Evolutionary conservation across 164 flowering plant species (phyloP).

Genomic region (Euptelea pleiosperma): DNA sequence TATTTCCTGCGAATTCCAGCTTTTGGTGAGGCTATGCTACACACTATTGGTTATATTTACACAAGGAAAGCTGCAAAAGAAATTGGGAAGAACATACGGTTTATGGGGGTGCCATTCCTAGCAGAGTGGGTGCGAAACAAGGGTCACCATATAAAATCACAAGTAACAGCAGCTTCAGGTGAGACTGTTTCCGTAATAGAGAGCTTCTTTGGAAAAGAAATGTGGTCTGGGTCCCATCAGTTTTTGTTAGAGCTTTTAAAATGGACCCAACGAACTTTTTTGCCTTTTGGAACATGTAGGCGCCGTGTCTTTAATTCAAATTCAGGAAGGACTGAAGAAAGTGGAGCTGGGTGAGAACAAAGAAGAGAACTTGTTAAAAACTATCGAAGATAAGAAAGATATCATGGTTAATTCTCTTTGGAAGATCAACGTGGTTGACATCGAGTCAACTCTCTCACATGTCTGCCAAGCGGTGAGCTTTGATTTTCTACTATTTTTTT

Average conservation of each 20-base stretch:
- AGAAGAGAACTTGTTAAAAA: constrained; percentile 57
- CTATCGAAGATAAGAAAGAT: constrained; percentile 66
- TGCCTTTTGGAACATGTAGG: constrained; percentile 35
- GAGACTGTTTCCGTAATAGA: not conserved
- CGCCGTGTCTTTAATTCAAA: constrained; percentile 69
- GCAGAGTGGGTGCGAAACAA: constrained; percentile 97
- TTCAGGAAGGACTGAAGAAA: constrained; percentile 65
- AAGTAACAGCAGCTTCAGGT: constrained; percentile 93
- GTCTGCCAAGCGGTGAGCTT: constrained; percentile 72
- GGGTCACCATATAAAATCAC: constrained; percentile 81
- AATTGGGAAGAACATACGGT: constrained; percentile 67
- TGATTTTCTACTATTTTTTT: not conserved
- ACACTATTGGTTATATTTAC: constrained; percentile 92
- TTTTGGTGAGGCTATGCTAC: constrained; percentile 97
- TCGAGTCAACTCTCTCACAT: constrained; percentile 70
- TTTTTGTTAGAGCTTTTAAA: not conserved
- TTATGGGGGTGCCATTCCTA: constrained; percentile 79
- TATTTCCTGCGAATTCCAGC: constrained; percentile 39
- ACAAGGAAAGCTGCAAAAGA: constrained; percentile 83
- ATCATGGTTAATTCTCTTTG: constrained; percentile 78
- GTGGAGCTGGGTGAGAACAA: constrained; percentile 48
- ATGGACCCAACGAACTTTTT: not conserved
- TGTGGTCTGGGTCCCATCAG: not conserved
- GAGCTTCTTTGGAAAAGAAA: not conserved
- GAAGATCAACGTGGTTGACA: constrained; percentile 90